phyloP scores from a whole-genome alignment of 805 yeast genomes.

The Pichia californica region DNA sequence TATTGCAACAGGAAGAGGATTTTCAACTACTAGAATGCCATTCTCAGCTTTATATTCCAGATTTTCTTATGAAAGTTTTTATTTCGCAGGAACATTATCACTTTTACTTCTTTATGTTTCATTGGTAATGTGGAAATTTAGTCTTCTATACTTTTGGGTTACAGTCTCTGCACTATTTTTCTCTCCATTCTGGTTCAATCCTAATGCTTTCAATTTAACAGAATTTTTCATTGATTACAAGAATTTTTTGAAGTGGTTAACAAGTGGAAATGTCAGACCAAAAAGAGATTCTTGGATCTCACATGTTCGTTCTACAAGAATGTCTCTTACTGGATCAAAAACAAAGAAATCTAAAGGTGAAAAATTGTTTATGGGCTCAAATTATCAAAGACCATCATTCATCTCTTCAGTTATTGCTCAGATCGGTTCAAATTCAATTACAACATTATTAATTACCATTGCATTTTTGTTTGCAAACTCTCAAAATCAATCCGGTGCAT shows the following conservation, averaged over 20 bases:
- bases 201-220: constrained; percentile 64
- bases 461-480: constrained; percentile 52
- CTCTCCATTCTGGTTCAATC: constrained; percentile 72
- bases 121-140: constrained; percentile 53
- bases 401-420: constrained; percentile 35
- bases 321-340: constrained; percentile 53
- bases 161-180: constrained; percentile 58
- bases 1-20: constrained; percentile 78
- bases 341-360: constrained; percentile 32
- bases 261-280: constrained; percentile 42
- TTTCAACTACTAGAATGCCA: constrained; percentile 68
- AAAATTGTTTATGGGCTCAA: constrained; percentile 36
- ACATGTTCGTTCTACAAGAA: constrained; percentile 44
- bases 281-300: constrained; percentile 38
- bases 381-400: constrained; percentile 38
- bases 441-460: constrained; percentile 30
- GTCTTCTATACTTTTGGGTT: constrained; percentile 65
- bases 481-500: constrained; percentile 38
- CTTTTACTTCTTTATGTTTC: constrained; percentile 51
- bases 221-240: constrained; percentile 69
- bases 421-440: constrained; percentile 32
- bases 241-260: constrained; percentile 45
- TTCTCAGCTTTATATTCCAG: constrained; percentile 60
- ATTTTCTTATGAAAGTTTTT: constrained; percentile 61
- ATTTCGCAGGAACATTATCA: constrained; percentile 52